Percentiles rank a stretch among this genome's conserved stretches.
phyloP scores from a whole-genome alignment of 768 basidiomycete species.

The Heimioporus sp. region DNA sequence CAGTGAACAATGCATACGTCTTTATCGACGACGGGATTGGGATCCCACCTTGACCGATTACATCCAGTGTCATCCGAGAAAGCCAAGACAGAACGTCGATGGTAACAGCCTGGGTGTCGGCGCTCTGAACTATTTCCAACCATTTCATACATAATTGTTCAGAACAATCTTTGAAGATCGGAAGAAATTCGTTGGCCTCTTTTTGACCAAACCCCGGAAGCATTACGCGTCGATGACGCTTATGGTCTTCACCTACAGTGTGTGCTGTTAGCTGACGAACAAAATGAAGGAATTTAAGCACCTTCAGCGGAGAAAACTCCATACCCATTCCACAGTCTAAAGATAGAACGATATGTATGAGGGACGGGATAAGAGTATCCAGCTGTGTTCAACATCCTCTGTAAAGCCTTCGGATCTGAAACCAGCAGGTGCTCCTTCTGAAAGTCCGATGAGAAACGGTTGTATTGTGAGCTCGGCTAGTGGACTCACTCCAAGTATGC shows the following conservation, averaged over 20 bases:
- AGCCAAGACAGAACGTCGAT: conserved; percentile 24
- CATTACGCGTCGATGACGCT: conserved; percentile 53
- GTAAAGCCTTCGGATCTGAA: conserved; percentile 45
- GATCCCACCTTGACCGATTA: too few species aligned
- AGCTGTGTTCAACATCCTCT: conserved; percentile 38
- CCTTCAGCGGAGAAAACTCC: too few species aligned
- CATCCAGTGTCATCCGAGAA: conserved; percentile 46
- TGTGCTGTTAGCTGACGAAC: conserved; percentile 3
- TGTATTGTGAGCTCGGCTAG: too few species aligned
- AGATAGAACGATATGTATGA: too few species aligned
- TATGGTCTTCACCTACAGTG: conserved; percentile 44
- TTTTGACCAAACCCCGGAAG: conserved; percentile 52
- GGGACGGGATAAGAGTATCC: conserved; percentile 35
- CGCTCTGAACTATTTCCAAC: conserved; percentile 11
- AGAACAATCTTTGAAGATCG: conserved; percentile 43
- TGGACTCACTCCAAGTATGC: conserved; percentile 19
- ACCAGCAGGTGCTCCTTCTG: conserved; percentile 46
- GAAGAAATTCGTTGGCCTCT: conserved; percentile 47
- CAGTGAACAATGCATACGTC: too few species aligned
- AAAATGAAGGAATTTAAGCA: background rate
- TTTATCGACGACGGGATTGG: too few species aligned
- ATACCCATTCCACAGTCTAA: too few species aligned
- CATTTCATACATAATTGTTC: conserved; percentile 17
- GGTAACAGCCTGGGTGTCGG: background rate
- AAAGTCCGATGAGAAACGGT: conserved; percentile 8